These are phyloP conservation scores for Penicillium olsonii DNA, from an alignment of 2,329 filamentous ascomycete genomes.

Conservation along the genomic window DNA sequence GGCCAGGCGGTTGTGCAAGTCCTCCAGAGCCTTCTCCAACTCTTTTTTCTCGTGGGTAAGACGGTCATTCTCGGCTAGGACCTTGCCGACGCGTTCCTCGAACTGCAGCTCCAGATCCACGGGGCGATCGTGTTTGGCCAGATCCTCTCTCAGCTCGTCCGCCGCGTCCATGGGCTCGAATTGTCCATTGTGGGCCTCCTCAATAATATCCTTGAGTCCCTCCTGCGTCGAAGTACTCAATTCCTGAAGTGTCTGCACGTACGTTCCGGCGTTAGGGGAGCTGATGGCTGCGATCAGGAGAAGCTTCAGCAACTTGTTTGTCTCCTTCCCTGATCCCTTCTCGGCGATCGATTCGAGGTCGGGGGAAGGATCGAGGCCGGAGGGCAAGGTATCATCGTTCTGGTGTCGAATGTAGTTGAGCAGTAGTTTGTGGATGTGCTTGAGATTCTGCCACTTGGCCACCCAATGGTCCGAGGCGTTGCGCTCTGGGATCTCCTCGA, in stretches of 20 bases:
- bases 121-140: constrained; percentile 35
- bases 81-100: constrained; percentile 50
- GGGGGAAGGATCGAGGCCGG: constrained; percentile 45
- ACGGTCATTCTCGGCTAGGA: constrained; percentile 60
- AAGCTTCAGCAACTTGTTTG: constrained; percentile 61
- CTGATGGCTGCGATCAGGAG: constrained; percentile 64
- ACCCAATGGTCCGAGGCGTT: constrained; percentile 49
- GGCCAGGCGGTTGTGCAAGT: constrained; percentile 62
- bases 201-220: constrained; percentile 49
- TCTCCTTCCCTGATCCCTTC: constrained; percentile 44
- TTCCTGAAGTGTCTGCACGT: constrained; percentile 52
- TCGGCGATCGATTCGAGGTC: constrained; percentile 51
- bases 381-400: constrained; percentile 45
- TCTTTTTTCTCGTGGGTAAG: constrained; percentile 54
- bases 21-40: constrained; percentile 47
- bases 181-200: constrained; percentile 47
- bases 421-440: constrained; percentile 50
- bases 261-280: constrained; percentile 58
- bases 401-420: constrained; percentile 48
- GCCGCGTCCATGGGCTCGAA: constrained; percentile 38
- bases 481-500: constrained; percentile 49
- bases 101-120: constrained; percentile 50
- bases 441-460: constrained; percentile 51
- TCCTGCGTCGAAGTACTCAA: constrained; percentile 47
- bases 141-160: constrained; percentile 40